phyloP scores from a whole-genome alignment of 495 filamentous ascomycete species.

The Amphirosellinia nigrospora region DNA sequence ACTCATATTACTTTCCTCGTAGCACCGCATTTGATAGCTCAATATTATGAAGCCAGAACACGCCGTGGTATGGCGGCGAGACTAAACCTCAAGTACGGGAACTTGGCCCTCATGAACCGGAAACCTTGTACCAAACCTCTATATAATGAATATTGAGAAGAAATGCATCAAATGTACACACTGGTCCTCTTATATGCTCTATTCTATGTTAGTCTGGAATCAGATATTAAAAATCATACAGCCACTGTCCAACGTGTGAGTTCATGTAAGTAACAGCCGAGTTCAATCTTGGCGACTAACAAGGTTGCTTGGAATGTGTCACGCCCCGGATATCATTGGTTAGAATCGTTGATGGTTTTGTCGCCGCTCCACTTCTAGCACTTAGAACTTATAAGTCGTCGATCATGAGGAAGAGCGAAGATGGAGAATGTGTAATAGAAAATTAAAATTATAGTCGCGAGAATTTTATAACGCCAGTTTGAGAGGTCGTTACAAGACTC shows the following conservation, averaged over 20 bases:
- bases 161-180: not conserved
- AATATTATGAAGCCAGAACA: not conserved
- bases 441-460: not conserved
- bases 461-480: not conserved
- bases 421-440: not conserved
- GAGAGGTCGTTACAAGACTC: not conserved
- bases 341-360: not conserved
- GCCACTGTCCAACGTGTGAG: not conserved
- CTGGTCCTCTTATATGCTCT: not conserved
- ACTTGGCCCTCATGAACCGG: not conserved
- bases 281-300: constrained; percentile 12
- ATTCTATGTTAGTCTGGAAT: not conserved
- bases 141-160: not conserved
- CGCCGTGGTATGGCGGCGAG: not conserved
- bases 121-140: too few species aligned
- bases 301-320: constrained; percentile 20
- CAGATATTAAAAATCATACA: not conserved
- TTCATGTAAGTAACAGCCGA: not conserved
- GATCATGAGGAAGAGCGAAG: not conserved
- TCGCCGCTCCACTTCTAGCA: not conserved
- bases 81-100: not conserved
- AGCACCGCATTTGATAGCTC: not conserved
- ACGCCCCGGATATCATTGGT: constrained; percentile 24
- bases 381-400: constrained; percentile 7
- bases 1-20: not conserved